phyloP scores from a whole-genome alignment of 257 asterid genomes.

The Prunella vulgaris region DNA sequence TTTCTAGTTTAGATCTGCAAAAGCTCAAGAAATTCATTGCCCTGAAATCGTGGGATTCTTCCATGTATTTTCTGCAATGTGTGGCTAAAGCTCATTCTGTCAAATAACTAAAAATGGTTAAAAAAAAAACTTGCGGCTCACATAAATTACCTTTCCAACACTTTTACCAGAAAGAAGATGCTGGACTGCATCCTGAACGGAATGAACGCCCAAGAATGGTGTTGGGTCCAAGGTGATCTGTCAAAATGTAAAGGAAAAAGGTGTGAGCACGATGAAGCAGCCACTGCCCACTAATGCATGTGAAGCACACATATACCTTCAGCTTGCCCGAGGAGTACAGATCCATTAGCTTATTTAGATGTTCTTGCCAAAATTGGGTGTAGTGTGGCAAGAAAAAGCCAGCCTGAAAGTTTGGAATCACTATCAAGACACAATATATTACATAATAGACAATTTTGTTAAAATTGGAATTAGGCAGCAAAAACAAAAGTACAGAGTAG shows the following conservation, averaged over 20 bases:
- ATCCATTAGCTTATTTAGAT: slow-evolving; percentile 64
- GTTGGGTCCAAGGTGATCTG: slow-evolving; percentile 80
- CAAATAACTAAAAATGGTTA: not conserved
- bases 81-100: not conserved
- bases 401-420: slow-evolving; percentile 44
- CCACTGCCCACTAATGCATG: not conserved
- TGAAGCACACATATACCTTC: slow-evolving; percentile 45
- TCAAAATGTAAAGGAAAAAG: not conserved
- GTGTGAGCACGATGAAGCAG: not conserved
- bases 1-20: not conserved
- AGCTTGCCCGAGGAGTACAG: slow-evolving; percentile 65
- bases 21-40: too few species aligned
- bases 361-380: slow-evolving; percentile 80
- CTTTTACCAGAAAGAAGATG: slow-evolving; percentile 93
- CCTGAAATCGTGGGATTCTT: too few species aligned
- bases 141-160: slow-evolving; percentile 74
- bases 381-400: slow-evolving; percentile 90
- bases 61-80: not conserved
- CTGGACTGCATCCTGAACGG: slow-evolving; percentile 87
- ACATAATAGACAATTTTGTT: too few species aligned
- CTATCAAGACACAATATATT: too few species aligned
- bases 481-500: too few species aligned
- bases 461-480: too few species aligned
- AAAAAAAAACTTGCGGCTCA: not conserved
- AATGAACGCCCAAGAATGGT: slow-evolving; percentile 58